Conservation (phyloP, 768 basidiomycete genomes). For the Dictyophora rubrovolvata region DNA sequence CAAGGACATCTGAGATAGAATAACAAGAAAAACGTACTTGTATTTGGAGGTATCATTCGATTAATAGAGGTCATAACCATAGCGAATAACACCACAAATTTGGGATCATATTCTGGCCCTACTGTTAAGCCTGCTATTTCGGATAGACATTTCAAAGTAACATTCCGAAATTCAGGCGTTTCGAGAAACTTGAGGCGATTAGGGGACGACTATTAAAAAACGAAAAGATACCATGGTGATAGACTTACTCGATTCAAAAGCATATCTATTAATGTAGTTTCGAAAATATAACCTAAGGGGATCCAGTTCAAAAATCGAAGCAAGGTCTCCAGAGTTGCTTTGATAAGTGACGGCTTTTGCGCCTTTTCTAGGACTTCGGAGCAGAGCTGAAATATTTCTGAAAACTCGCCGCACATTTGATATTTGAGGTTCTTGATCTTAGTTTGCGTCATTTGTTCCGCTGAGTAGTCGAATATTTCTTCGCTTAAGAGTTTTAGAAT, state of each 20-base stretch:
- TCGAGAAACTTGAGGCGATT: conserved; percentile 31
- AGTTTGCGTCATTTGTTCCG: conserved; percentile 40
- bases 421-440: conserved; percentile 40
- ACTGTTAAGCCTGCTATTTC: conserved; percentile 39
- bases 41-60: conserved; percentile 33
- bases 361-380: conserved; percentile 39
- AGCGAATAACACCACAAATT: conserved; percentile 38
- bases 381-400: conserved; percentile 38
- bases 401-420: conserved; percentile 33
- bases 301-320: conserved; percentile 43
- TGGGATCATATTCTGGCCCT: conserved; percentile 35
- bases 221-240: conserved; percentile 2
- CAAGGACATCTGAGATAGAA: neutral
- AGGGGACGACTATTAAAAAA: neutral
- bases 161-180: conserved; percentile 37
- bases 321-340: conserved; percentile 38
- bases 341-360: conserved; percentile 35
- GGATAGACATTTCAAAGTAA: conserved; percentile 37
- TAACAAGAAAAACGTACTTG: conserved; percentile 19
- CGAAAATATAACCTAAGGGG: conserved; percentile 42
- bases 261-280: conserved; percentile 37
- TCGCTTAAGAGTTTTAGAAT: conserved; percentile 39
- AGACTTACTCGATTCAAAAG: conserved; percentile 30
- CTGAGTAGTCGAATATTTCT: conserved; percentile 42
- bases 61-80: conserved; percentile 35